phyloP scores from a whole-genome alignment of 192 early-diverging fungal species.

The Thoreauomyces humboldtii region DNA sequence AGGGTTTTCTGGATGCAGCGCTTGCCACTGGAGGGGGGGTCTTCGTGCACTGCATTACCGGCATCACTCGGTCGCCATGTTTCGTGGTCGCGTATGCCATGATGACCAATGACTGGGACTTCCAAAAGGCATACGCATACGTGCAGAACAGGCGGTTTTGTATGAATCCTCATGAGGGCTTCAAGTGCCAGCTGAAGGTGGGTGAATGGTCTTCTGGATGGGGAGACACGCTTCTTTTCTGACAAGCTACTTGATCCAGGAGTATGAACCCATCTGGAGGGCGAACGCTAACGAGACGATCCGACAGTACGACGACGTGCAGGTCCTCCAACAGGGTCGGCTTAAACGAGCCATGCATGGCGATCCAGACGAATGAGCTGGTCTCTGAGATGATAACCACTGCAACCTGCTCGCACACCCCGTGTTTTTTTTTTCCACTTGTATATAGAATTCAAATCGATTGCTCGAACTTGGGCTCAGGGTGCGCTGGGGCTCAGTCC shows the following conservation, averaged over 20 bases:
- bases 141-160: slow-evolving; percentile 87
- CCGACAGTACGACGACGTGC: slow-evolving; percentile 41
- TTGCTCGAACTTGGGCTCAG: too few species aligned
- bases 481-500: too few species aligned
- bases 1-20: slow-evolving; percentile 50
- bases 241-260: slow-evolving; percentile 42
- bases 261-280: slow-evolving; percentile 75
- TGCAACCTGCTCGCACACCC: too few species aligned
- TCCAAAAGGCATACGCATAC: slow-evolving; percentile 70
- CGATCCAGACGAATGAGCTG: slow-evolving; percentile 52
- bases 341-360: slow-evolving; percentile 55
- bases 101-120: slow-evolving; percentile 65
- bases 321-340: slow-evolving; percentile 47
- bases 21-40: slow-evolving; percentile 35
- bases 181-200: slow-evolving; percentile 79
- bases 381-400: too few species aligned
- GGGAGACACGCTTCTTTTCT: neutral
- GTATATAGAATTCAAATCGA: too few species aligned
- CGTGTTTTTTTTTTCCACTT: too few species aligned
- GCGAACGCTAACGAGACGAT: slow-evolving; percentile 51
- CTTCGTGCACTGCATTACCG: slow-evolving; percentile 58
- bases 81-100: slow-evolving; percentile 91
- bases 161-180: slow-evolving; percentile 78
- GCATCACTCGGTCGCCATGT: slow-evolving; percentile 78
- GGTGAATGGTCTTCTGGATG: neutral